A percentile compares a stretch with the other conserved stretches of the same genome.
Evolutionary conservation across 176 grass and related monocot genomes (phyloP).

Genomic region (Eragrostis nindensis): DNA sequence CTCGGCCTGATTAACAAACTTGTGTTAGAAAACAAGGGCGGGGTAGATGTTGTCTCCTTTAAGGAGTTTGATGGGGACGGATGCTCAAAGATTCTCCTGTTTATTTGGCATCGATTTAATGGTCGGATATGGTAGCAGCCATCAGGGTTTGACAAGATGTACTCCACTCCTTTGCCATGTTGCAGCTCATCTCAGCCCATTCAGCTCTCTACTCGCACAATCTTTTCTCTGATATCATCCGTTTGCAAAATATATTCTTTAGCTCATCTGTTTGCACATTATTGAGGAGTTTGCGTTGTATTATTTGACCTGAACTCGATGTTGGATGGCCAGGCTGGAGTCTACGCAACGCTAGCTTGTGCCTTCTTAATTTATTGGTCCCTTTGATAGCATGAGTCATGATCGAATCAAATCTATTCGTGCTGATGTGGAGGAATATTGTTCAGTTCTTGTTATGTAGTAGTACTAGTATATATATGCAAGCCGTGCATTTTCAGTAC

Average conservation of each 20-base stretch:
- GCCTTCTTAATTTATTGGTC: constrained; percentile 2
- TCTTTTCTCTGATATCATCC: constrained; percentile 10
- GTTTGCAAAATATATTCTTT: not conserved
- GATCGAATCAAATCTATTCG: constrained; percentile 45
- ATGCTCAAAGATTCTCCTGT: constrained; percentile 43
- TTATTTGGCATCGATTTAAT: constrained; percentile 30
- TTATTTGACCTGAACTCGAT: constrained; percentile 46
- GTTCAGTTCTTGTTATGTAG: not conserved
- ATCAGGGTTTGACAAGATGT: constrained; percentile 41
- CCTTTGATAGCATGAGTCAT: constrained; percentile 11
- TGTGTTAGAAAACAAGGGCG: constrained; percentile 20
- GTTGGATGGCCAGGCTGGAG: constrained; percentile 42
- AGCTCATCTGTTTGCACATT: constrained; percentile 18
- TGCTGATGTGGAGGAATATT: constrained; percentile 37
- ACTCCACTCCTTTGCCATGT: constrained; percentile 45
- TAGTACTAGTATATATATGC: not conserved
- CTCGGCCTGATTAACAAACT: constrained; percentile 24
- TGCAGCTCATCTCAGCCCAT: constrained; percentile 18
- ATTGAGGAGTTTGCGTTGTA: constrained; percentile 37
- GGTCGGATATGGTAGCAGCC: not conserved
- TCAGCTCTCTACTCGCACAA: constrained; percentile 9
- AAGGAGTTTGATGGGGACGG: constrained; percentile 63
- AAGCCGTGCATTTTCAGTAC: not conserved
- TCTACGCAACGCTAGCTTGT: not conserved
- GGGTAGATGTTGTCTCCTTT: constrained; percentile 63